These are phyloP conservation scores for Cercospora brassicicola DNA, from an alignment of 2,329 filamentous ascomycete genomes.

Conservation along the genomic window DNA sequence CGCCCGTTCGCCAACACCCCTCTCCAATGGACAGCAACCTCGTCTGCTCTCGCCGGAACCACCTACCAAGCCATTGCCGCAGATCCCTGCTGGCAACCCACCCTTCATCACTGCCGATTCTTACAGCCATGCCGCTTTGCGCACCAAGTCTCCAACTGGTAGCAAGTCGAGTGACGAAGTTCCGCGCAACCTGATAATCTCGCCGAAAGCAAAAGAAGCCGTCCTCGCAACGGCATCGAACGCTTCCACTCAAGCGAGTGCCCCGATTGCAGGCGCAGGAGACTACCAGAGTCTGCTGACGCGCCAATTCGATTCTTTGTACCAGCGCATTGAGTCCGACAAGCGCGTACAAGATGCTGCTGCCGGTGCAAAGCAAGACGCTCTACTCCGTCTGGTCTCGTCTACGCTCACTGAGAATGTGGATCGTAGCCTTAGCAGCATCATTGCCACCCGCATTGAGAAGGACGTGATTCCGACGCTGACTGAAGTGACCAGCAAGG, in stretches of 20 bases:
- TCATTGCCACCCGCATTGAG: conserved; percentile 75
- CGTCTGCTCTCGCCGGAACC: conserved; percentile 26
- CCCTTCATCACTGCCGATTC: conserved; percentile 41
- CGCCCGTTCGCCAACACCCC: conserved; percentile 23
- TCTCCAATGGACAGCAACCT: conserved; percentile 16
- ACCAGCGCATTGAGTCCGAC: conserved; percentile 68
- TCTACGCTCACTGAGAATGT: conserved; percentile 69
- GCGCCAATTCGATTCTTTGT: conserved; percentile 56
- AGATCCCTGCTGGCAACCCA: conserved; percentile 35
- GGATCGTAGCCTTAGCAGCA: conserved; percentile 72
- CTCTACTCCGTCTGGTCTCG: conserved; percentile 67
- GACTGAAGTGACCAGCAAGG: conserved; percentile 64
- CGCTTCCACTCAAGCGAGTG: conserved; percentile 17
- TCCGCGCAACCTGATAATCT: conserved; percentile 22
- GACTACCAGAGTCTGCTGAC: conserved; percentile 32
- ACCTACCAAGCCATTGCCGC: conserved; percentile 28
- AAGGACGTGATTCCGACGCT: conserved; percentile 74
- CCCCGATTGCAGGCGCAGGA: conserved; percentile 10
- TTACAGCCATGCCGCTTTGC: conserved; percentile 42
- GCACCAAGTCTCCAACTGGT: conserved; percentile 21
- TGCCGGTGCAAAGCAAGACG: conserved; percentile 66
- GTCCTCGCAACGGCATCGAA: conserved; percentile 4
- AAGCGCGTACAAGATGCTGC: conserved; percentile 63
- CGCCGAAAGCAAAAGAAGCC: conserved; percentile 14
- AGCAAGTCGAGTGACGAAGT: conserved; percentile 21